A percentile compares a stretch with the other conserved stretches of the same genome.
phyloP scores from a whole-genome alignment of 345 rosid species.

The Cardamine occulta region DNA sequence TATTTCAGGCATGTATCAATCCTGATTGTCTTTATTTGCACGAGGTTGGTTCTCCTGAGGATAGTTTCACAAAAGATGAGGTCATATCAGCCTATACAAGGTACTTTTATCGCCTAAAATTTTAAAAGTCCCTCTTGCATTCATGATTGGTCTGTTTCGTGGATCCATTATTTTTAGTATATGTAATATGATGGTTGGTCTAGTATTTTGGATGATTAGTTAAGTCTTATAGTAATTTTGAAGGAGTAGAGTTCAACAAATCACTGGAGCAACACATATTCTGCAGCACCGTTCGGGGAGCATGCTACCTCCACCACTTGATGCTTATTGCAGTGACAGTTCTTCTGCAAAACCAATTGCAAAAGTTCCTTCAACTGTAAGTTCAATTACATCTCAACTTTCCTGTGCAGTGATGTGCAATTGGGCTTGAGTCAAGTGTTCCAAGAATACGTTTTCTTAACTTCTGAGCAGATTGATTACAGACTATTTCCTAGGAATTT shows the following conservation, averaged over 20 bases:
- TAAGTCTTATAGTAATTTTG: constrained; percentile 44
- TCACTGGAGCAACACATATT: constrained; percentile 61
- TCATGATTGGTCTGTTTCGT: constrained; percentile 3
- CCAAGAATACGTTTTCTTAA: background rate
- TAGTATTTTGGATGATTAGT: constrained; percentile 43
- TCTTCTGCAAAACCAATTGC: constrained; percentile 58
- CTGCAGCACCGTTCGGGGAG: constrained; percentile 64
- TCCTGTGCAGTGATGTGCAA: background rate
- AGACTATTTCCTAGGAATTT: background rate
- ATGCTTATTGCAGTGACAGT: constrained; percentile 51
- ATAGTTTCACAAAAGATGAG: constrained; percentile 80
- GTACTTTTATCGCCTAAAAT: constrained; percentile 28
- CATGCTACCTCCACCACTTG: constrained; percentile 75
- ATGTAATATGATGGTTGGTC: constrained; percentile 27
- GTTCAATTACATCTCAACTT: constrained; percentile 34
- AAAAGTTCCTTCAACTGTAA: constrained; percentile 63
- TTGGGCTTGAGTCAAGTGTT: background rate
- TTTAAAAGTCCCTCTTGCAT: background rate
- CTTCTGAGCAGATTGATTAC: constrained; percentile 8
- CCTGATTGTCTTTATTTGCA: constrained; percentile 82
- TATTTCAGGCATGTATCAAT: constrained; percentile 64
- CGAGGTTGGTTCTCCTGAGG: constrained; percentile 72
- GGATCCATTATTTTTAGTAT: constrained; percentile 16
- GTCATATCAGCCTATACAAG: constrained; percentile 67
- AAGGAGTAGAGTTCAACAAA: constrained; percentile 84